Evolutionary conservation across 2,329 filamentous ascomycete genomes (phyloP).

Genomic region (Ophiosphaerella korrae): DNA sequence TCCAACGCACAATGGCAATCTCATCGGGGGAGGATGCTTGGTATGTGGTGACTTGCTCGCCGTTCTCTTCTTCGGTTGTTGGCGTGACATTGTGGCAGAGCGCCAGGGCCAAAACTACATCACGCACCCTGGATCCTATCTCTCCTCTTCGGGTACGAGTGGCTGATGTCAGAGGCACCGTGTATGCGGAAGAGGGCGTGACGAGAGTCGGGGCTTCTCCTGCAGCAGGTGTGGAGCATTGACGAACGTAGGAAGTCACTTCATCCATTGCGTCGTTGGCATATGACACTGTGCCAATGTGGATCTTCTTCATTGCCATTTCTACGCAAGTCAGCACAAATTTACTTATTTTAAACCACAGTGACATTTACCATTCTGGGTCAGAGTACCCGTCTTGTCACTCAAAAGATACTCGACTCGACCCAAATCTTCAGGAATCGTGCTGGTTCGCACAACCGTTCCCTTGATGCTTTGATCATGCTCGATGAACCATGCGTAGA

Average conservation of each 20-base stretch:
- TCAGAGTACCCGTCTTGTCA: slow-evolving; percentile 97
- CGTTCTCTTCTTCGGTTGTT: slow-evolving; percentile 81
- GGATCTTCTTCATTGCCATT: slow-evolving; percentile 99
- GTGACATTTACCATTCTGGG: slow-evolving; percentile 73
- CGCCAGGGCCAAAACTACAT: slow-evolving; percentile 88
- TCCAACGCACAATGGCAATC: slow-evolving; percentile 96
- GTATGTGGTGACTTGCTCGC: slow-evolving; percentile 78
- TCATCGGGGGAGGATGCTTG: slow-evolving; percentile 98
- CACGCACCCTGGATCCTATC: slow-evolving; percentile 89
- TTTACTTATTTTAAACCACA: slow-evolving; percentile 7
- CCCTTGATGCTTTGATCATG: slow-evolving; percentile 86
- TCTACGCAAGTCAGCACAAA: slow-evolving; percentile 55
- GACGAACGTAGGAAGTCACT: slow-evolving; percentile 81
- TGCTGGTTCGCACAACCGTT: slow-evolving; percentile 93
- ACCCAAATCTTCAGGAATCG: slow-evolving; percentile 94
- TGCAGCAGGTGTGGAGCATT: slow-evolving; percentile 69
- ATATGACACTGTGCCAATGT: slow-evolving; percentile 96
- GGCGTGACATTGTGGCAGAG: slow-evolving; percentile 98
- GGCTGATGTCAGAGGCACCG: slow-evolving; percentile 64
- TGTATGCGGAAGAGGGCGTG: slow-evolving; percentile 75
- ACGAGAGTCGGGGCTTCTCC: slow-evolving; percentile 57
- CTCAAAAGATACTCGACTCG: slow-evolving; percentile 95
- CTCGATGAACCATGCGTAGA: slow-evolving; percentile 96
- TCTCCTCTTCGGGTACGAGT: slow-evolving; percentile 90
- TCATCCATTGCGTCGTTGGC: slow-evolving; percentile 99